Evolutionary conservation across 2,329 filamentous ascomycete species (phyloP).

Genomic region (Graphiopsis chlorocephala): DNA sequence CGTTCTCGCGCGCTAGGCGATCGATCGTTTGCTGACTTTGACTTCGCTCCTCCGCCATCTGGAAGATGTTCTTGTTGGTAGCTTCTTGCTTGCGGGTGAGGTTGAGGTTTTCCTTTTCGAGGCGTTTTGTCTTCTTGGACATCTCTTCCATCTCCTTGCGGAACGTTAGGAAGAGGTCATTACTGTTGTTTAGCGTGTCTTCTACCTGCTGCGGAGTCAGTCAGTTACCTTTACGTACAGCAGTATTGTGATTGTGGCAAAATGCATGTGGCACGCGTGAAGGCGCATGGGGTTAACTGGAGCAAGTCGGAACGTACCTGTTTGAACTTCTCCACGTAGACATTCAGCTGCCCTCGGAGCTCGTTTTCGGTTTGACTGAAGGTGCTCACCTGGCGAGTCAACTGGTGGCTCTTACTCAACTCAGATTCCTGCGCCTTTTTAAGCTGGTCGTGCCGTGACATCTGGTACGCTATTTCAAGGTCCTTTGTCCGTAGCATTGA

Average conservation of each 20-base stretch:
- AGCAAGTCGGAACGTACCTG: constrained; percentile 62
- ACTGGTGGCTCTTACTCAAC: constrained; percentile 71
- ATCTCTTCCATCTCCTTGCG: constrained; percentile 99
- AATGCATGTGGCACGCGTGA: constrained; percentile 3
- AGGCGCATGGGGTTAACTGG: not conserved
- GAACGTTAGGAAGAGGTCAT: constrained; percentile 94
- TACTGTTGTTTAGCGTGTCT: constrained; percentile 97
- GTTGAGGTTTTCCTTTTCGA: constrained; percentile 93
- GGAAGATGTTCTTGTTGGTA: constrained; percentile 89
- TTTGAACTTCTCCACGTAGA: constrained; percentile 99
- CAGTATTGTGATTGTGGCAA: constrained; percentile 8
- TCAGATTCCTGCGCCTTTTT: constrained; percentile 85
- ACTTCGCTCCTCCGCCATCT: constrained; percentile 92
- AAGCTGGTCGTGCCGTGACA: constrained; percentile 84
- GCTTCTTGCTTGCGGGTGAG: constrained; percentile 90
- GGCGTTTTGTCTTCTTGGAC: constrained; percentile 95
- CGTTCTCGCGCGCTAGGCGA: constrained; percentile 77
- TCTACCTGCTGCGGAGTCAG: constrained; percentile 72
- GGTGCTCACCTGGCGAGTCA: constrained; percentile 88
- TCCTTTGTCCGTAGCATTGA: constrained; percentile 91
- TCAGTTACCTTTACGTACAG: constrained; percentile 31
- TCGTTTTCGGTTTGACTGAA: constrained; percentile 96
- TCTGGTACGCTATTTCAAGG: constrained; percentile 88
- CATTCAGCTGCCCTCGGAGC: constrained; percentile 89
- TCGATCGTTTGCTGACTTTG: constrained; percentile 74